These are phyloP conservation scores for Metschnikowia lachancei DNA, from an alignment of 805 yeast genomes.

Conservation along the genomic window DNA sequence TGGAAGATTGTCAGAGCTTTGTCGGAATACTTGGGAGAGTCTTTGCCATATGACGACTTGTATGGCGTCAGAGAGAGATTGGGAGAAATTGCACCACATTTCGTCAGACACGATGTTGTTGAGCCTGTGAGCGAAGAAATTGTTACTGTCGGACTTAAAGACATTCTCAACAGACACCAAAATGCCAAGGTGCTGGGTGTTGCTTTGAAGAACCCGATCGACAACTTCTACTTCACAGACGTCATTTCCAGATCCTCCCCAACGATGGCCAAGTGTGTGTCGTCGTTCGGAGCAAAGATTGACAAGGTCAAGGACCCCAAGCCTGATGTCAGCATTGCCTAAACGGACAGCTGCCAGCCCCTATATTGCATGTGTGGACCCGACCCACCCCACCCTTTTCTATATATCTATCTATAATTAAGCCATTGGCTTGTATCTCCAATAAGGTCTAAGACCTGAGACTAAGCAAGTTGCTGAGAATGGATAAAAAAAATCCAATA, in stretches of 20 bases:
- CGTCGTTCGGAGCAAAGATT: conserved; percentile 64
- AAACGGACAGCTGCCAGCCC: conserved; percentile 1
- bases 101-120: conserved; percentile 68
- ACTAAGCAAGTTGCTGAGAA: background rate
- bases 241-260: conserved; percentile 83
- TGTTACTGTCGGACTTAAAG: conserved; percentile 55
- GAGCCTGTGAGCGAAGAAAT: conserved; percentile 64
- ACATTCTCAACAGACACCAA: conserved; percentile 39
- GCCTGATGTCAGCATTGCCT: conserved; percentile 36
- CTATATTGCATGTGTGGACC: conserved; percentile 14
- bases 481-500: background rate
- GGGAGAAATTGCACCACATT: conserved; percentile 76
- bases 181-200: conserved; percentile 36
- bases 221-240: conserved; percentile 85
- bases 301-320: conserved; percentile 54
- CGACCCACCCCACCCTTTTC: conserved; percentile 4
- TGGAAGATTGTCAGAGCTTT: conserved; percentile 86
- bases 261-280: conserved; percentile 85
- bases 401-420: conserved; percentile 7
- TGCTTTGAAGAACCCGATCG: conserved; percentile 66
- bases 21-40: conserved; percentile 67
- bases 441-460: background rate
- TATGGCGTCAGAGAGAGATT: conserved; percentile 66
- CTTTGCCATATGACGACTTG: conserved; percentile 74
- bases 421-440: conserved; percentile 4